Evolutionary conservation across 2,329 filamentous ascomycete genomes (phyloP), one percentile per base, ranked within the genome.

Genomic region (Cadophora luteo-olivacea): DNA sequence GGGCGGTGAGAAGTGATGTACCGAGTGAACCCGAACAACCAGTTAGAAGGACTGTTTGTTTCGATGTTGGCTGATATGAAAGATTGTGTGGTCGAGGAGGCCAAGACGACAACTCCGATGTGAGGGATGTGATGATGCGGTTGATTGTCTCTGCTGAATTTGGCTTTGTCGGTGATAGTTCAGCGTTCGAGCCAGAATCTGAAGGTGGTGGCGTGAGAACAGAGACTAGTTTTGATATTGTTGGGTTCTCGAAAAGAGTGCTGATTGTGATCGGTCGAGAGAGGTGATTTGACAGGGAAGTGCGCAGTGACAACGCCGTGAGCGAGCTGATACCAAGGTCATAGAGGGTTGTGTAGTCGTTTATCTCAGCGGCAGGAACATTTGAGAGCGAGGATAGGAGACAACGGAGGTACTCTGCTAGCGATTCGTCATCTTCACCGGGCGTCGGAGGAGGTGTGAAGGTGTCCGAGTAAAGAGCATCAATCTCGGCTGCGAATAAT

Each of bases 191-290:
- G n/a, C 24, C 14, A 22, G 52, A 60, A 36, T 64, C 63, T 36
- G 66, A 66, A 12, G 49, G 22, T n/a, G 63, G 57, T 22, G 62
- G 63, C 5, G 63, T 48, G 49, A 74, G 65, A 29, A 61, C 64
- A 9, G 75, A 49, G 0, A 67, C 58, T 6, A 78, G 69, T 57
- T 73, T 73, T 5, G 70, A 66, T 36, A 77, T 69, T 12, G 72
- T 72, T 2, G 76, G 75, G 25, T 77, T 74, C 60, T 78, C 77
- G 48, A 77, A 77, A 8, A 78, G 73, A 12, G 71, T 71, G 65
- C 72, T 73, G 7, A 78, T 68, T 22, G 77, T 76, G 24, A 78
- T 61, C n/a, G 69, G 66, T 1, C 61, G 69, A 2, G 72, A 70
- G 5, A 78, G 71, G 6, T 72, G 66, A 9, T 69, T 60, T 0